Evolutionary conservation across 1,139 yeast species (phyloP), one percentile per base, ranked within the genome.

Genomic region (Hansenula lynferdii): DNA sequence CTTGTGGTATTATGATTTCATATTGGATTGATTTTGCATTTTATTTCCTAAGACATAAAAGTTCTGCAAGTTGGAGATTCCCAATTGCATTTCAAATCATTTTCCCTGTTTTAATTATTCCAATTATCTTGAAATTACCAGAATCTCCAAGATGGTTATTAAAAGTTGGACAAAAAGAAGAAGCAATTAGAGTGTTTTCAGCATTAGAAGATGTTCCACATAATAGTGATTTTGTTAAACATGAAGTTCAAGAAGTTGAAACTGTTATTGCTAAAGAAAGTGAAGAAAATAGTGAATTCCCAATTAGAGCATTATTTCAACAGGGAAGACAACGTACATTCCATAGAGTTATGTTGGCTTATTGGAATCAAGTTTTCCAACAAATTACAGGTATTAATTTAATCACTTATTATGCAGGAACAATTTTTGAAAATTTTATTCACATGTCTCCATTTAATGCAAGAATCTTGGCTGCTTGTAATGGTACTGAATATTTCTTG

Each of bases 11-110:
- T 34, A 69, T 75, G 51, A 62, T 80, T 48, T 85, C 89, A 11
- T 81, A 84, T 61, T 83, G 89, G 87, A 64, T 82, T 46, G 89
- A 81, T 58, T 84, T 79, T 53, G 92, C 92, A 15, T 69, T 77
- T 49, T 67, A 85, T 34, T 75, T 74, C 56, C 22, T 20, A 7
- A 75, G 75, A 41, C 54, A 65, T 47, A 7, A 11, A 12, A 54
- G 65, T 31, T 65, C 86, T 44, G 70, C 76, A 44, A 70, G 75
- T 35, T 60, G 72, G 72, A 56, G 72, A 61, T 50, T 67, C 56
- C 65, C 77, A 42, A 61, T 77, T 58, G 72, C 69, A 52, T 44
- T 68, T 53, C 70, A 64, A 44, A 60, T 68, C 36, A 42, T 71
- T 25, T 70, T 74, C 45, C 69, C 72, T 23, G 43, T 59, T 6